Percentiles rank a stretch among this genome's conserved stretches.
Evolutionary conservation across 1,284 basidiomycete genomes (phyloP).

Genomic region (Irpex sp.): DNA sequence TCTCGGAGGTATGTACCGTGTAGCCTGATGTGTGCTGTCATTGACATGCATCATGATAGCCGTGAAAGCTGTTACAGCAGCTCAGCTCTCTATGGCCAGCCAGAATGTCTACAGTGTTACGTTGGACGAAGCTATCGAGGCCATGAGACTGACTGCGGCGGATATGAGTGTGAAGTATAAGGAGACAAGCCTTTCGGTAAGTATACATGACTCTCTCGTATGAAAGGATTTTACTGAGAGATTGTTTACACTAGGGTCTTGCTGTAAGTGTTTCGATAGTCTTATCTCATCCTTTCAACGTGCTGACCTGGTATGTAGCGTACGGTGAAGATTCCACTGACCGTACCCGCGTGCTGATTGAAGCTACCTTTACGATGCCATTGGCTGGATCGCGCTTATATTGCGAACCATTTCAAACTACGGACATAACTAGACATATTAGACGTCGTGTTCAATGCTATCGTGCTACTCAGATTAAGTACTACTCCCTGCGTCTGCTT

Average conservation of each 20-base stretch:
- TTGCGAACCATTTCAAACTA: too few relatives aligned
- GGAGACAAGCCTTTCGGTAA: conserved; percentile 90
- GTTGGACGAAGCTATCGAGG: conserved; percentile 95
- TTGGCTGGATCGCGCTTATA: too few relatives aligned
- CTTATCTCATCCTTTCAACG: conserved; percentile 2
- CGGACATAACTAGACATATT: too few relatives aligned
- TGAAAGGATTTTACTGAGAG: conserved; percentile 1
- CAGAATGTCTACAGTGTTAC: conserved; percentile 90
- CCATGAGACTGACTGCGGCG: conserved; percentile 91
- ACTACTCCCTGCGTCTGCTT: too few relatives aligned
- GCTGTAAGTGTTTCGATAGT: conserved; percentile 54
- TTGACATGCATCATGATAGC: conserved; percentile 42
- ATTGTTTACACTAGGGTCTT: conserved; percentile 54
- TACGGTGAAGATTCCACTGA: conserved; percentile 50
- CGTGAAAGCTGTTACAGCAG: conserved; percentile 92
- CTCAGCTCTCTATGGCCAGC: conserved; percentile 93
- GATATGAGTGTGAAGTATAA: conserved; percentile 94
- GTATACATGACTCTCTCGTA: conserved; percentile 25
- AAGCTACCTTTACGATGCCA: too few relatives aligned
- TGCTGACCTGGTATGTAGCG: conserved; percentile 31
- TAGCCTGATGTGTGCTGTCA: background rate
- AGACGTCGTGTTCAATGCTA: too few relatives aligned
- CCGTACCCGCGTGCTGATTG: conserved; percentile 43
- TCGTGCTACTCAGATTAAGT: too few relatives aligned
- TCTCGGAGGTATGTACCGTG: conserved; percentile 68